A percentile compares a stretch with the other conserved stretches of the same genome.
These are phyloP conservation scores for Neurospora sp. DNA, from an alignment of 2,329 filamentous ascomycete genomes.

Conservation along the genomic window DNA sequence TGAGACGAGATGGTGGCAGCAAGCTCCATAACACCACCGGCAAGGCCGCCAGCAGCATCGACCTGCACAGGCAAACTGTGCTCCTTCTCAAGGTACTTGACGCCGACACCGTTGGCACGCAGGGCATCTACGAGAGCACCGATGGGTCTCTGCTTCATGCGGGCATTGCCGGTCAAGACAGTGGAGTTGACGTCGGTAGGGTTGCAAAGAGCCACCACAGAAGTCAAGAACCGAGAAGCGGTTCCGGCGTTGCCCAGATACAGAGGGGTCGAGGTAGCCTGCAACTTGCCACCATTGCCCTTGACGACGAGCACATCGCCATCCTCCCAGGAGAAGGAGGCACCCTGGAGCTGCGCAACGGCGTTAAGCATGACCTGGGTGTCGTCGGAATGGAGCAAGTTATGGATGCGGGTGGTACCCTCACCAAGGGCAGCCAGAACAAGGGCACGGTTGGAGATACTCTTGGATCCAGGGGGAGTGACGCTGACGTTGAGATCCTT, in stretches of 20 bases:
- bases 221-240: conserved; percentile 88
- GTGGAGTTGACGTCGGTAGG: conserved; percentile 57
- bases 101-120: conserved; percentile 71
- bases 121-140: conserved; percentile 87
- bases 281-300: conserved; percentile 78
- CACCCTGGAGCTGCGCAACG: conserved; percentile 73
- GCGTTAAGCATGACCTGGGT: conserved; percentile 96
- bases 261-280: conserved; percentile 64
- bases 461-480: conserved; percentile 90
- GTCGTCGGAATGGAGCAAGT: conserved; percentile 91
- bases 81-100: conserved; percentile 77
- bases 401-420: conserved; percentile 79
- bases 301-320: conserved; percentile 85
- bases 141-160: conserved; percentile 94
- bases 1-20: conserved; percentile 97
- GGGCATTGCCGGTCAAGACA: conserved; percentile 81
- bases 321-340: conserved; percentile 87
- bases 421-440: conserved; percentile 85
- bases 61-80: conserved; percentile 78
- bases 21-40: conserved; percentile 79
- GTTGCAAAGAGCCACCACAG: conserved; percentile 74
- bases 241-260: conserved; percentile 97
- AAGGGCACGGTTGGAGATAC: conserved; percentile 89
- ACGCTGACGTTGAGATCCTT: conserved; percentile 59
- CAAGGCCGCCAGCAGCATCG: conserved; percentile 70